Base-by-base conservation (phyloP, 192 early-diverging fungal species). In the Funneliformis geosporum region DNA sequence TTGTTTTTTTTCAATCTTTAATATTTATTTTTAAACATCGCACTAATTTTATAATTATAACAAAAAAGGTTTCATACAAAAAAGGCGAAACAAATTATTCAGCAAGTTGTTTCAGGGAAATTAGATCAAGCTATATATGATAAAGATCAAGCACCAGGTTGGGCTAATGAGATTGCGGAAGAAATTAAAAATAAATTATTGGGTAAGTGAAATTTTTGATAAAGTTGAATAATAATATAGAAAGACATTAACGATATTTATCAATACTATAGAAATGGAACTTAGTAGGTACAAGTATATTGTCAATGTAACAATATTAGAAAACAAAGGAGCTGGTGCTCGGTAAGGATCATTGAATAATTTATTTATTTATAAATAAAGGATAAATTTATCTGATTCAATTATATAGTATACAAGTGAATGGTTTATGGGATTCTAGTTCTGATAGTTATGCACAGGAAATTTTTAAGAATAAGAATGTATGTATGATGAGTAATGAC, bases 81-180 rank as follows among this genome's bases (percentile, higher is more conserved):
- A 5, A 8, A n/a, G 59, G 77, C 25, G 10, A 46, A 79, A n/a
- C 25, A 68, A 12, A 79, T 69, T 5, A 79, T 79, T 50, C 25
- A 68, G 42, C 43, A 60, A 60, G 60, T 79, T 69, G 44, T 79
- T 25, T 50, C 43, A 25, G 66, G 69, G 11, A 64, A 50, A 79
- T 70, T 79, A 67, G 40, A 79, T 38, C 27, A 50, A 25, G 77
- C 77, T 60, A 79, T 69, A n/a, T 79, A 79, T 69, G 33, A 79
- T 70, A 79, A 79, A 67, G 77, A 79, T 60, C 77, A 79, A 28
- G 77, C 77, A 4, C 77, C 77, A 25, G 66, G 65, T 8, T 79
- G 77, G 77, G 77, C 77, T 69, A 25, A 38, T 60, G 77, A 79
- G 42, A 79, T 79, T 42, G 77, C 77, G 6, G 77, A 79, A 50